These are phyloP conservation scores for Eudorina sp. DNA, from an alignment of 139 green algal genomes.

Conservation along the genomic window DNA sequence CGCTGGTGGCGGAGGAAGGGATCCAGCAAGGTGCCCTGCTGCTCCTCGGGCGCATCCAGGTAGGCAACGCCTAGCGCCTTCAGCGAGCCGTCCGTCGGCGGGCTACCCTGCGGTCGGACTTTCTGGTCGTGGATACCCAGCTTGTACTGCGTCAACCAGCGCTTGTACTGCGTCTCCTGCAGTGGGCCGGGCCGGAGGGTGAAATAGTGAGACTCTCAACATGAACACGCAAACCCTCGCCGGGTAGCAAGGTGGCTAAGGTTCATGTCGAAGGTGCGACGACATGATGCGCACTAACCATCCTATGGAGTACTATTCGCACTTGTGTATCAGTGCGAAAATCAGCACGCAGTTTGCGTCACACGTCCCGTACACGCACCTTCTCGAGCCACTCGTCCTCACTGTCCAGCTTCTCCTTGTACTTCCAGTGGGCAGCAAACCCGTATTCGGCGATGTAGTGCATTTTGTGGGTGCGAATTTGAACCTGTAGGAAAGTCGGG, in stretches of 20 bases:
- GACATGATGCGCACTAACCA: too few species aligned
- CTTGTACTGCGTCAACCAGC: conserved; percentile 66
- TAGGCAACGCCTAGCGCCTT: conserved; percentile 58
- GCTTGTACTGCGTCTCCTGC: conserved; percentile 70
- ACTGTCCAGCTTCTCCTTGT: conserved; percentile 89
- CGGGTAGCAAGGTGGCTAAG: too few species aligned
- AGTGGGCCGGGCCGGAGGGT: too few species aligned
- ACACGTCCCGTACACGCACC: not conserved
- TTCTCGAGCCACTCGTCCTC: conserved; percentile 62
- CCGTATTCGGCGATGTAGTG: conserved; percentile 85
- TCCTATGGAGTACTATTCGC: too few species aligned
- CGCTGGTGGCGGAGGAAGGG: conserved; percentile 63
- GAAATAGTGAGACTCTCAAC: too few species aligned
- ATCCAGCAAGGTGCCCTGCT: conserved; percentile 49
- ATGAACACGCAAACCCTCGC: too few species aligned
- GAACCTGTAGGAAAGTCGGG: conserved; percentile 55
- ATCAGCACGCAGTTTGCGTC: too few species aligned
- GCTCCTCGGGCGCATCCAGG: conserved; percentile 33
- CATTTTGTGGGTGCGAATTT: conserved; percentile 92
- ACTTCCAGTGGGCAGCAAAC: conserved; percentile 95
- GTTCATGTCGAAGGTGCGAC: too few species aligned
- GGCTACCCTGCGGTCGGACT: conserved; percentile 53
- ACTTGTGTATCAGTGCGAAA: too few species aligned
- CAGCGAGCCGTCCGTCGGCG: conserved; percentile 57
- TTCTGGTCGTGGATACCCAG: conserved; percentile 69